phyloP scores from a whole-genome alignment of 305 asterid species.

The Striga hermonthica region DNA sequence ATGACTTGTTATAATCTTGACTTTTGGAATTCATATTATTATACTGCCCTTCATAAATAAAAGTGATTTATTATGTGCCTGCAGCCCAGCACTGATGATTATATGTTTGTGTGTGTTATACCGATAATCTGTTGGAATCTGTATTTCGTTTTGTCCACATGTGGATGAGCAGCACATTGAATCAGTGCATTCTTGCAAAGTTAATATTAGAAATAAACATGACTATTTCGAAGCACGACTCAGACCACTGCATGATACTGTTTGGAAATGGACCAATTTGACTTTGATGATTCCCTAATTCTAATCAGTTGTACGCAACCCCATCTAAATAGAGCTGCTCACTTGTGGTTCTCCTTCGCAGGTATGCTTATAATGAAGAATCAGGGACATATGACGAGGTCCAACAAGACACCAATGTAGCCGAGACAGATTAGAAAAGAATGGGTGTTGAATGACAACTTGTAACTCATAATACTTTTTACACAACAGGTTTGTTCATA shows the following conservation, averaged over 20 bases:
- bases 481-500: background rate
- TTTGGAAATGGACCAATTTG: background rate
- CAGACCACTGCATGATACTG: background rate
- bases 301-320: background rate
- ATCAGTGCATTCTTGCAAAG: background rate
- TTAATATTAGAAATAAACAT: background rate
- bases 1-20: background rate
- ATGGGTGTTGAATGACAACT: background rate
- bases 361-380: conserved; percentile 75
- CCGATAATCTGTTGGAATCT: background rate
- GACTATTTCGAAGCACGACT: background rate
- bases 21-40: background rate
- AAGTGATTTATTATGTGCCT: background rate
- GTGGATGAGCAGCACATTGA: background rate
- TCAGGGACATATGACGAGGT: conserved; percentile 71
- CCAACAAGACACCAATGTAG: conserved; percentile 41
- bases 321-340: background rate
- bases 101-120: background rate
- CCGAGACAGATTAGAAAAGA: conserved; percentile 32
- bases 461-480: background rate
- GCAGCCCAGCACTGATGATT: too few relatives aligned
- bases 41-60: background rate
- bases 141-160: background rate
- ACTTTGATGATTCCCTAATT: background rate
- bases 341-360: conserved; percentile 27